Evolutionary conservation across 345 rosid species (phyloP).

Genomic region (Populus simonii): DNA sequence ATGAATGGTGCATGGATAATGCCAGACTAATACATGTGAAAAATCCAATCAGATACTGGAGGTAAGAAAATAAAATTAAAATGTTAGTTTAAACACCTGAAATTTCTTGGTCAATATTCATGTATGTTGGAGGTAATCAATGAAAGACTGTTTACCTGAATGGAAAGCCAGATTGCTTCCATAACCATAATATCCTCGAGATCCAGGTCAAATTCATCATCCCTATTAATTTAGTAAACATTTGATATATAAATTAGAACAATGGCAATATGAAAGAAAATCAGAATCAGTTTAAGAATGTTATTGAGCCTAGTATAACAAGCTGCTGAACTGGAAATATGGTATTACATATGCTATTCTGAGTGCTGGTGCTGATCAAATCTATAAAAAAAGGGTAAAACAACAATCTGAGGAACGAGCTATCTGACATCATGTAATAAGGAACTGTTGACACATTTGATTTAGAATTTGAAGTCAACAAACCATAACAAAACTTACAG

Average conservation of each 20-base stretch:
- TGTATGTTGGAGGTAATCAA: neutral
- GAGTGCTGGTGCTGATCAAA: neutral
- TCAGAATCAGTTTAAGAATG: neutral
- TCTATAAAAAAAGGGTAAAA: neutral
- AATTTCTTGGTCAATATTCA: neutral
- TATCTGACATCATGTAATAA: neutral
- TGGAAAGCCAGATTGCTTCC: constrained; percentile 98
- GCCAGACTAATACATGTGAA: neutral
- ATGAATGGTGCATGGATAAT: neutral
- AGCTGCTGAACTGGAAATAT: neutral
- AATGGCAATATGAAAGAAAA: neutral
- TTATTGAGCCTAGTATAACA: neutral
- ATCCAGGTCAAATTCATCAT: constrained; percentile 83
- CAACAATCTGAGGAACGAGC: neutral
- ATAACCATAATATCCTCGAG: constrained; percentile 96
- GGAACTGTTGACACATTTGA: neutral
- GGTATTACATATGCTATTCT: neutral
- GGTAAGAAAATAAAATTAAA: neutral
- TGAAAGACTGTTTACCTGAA: constrained; percentile 51
- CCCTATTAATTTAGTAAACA: constrained; percentile 47
- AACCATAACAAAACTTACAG: neutral
- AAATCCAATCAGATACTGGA: neutral
- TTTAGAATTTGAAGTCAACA: neutral
- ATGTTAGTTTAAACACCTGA: neutral
- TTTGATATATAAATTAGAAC: neutral